Evolutionary conservation across 2,329 filamentous ascomycete species (phyloP).

Genomic region (Neurospora sp.): DNA sequence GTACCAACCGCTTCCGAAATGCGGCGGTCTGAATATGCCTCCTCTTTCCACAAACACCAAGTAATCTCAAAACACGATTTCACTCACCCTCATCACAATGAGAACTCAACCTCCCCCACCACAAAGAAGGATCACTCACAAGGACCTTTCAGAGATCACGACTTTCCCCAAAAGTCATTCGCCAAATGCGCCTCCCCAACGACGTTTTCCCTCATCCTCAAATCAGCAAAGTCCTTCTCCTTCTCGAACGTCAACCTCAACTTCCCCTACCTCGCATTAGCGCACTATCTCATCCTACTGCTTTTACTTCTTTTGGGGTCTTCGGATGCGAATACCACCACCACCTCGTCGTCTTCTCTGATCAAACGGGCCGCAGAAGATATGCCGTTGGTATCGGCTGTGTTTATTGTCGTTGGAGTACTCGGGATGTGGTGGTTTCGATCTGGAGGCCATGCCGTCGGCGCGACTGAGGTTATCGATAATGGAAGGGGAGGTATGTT

Average conservation of each 20-base stretch:
- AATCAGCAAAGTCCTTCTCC: background rate
- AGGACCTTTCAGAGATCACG: background rate
- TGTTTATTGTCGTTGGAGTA: conserved; percentile 5
- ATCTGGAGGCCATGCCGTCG: background rate
- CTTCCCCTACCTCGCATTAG: background rate
- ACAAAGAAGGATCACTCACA: background rate
- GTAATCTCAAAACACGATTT: background rate
- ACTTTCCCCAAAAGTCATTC: background rate
- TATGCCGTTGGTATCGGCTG: conserved; percentile 2
- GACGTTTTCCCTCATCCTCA: background rate
- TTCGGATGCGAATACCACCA: background rate
- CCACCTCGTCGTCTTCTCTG: background rate
- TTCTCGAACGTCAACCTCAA: background rate
- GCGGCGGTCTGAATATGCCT: background rate
- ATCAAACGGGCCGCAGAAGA: background rate
- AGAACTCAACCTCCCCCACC: background rate
- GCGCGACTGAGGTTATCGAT: background rate
- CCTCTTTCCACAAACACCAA: background rate
- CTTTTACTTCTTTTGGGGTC: background rate
- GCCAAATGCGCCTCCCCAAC: background rate
- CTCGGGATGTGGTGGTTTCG: conserved; percentile 5
- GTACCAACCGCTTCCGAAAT: background rate
- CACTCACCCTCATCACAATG: background rate
- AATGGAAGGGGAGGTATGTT: background rate
- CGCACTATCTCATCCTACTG: background rate